Base-by-base conservation (phyloP, 495 filamentous ascomycete genomes). In the Amorphotheca resinae region DNA sequence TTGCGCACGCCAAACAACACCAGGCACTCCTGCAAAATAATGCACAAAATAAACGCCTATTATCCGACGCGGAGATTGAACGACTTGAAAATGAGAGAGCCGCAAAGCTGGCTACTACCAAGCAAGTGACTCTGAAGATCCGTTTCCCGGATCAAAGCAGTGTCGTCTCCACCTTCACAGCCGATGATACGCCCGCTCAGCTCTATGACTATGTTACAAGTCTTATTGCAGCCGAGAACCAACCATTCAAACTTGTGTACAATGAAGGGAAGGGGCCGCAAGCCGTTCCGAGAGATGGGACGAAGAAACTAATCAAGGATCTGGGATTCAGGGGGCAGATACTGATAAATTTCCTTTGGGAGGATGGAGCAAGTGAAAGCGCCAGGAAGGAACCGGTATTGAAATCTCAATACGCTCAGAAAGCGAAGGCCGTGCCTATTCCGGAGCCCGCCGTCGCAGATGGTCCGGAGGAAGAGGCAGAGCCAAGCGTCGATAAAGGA, bases 91-190 rank as follows among this genome's bases (percentile, higher is more conserved):
- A 63, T 0, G 75, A 61, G 14, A 74, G 79, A 26, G 71, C 73
- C 22, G 74, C 78, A 25, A 72, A 62, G 39, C 68, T 81, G 9
- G 75, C 77, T 23, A 69, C 69, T 15, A 66, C 87, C 42, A 79
- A 71, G 26, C 67, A 73, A 33, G 76, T 94, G 31, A 67, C 76
- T 31, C 71, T 98, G 42, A 87, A 82, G 46, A 67, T 96, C 41
- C 81, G 89, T 17, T 87, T 94, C 49, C 88, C 91, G 1, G 87
- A 95, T 58, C 78, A 84, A 51, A 78, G 73, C 42, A 74, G 76
- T 30, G 71, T 86, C 15, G 68, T 81, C 21, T 73, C 76, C 53
- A 68, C 67, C 33, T 79, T 87, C 53, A 66, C 63, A 2, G 73
- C 75, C 3, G 51, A 62, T 0, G 77, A 87, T 39, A 82, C 83